Conservation (phyloP, 257 asterid genomes). For the Paraleonurus japonicus region DNA sequence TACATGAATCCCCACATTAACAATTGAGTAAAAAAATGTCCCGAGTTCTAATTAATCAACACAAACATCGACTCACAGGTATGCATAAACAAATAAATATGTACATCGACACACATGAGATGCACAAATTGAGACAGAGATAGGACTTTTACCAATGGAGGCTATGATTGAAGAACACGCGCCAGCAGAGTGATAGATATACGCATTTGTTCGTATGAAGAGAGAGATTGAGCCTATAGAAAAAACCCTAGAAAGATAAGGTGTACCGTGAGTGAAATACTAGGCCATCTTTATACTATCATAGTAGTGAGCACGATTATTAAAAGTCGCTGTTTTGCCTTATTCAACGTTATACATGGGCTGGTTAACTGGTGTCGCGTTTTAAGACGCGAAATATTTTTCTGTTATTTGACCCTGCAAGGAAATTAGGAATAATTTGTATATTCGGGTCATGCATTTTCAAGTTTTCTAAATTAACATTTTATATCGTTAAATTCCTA, state of each 20-base stretch:
- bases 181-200: slow-evolving; percentile 9
- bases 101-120: not conserved
- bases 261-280: not conserved
- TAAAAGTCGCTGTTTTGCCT: not conserved
- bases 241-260: slow-evolving; percentile 35
- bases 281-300: not conserved
- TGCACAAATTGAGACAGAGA: not conserved
- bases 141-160: not conserved
- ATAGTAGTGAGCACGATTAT: not conserved
- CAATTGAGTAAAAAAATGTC: not conserved
- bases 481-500: no score
- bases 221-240: slow-evolving; percentile 14
- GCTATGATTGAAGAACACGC: slow-evolving; percentile 9
- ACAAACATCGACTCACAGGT: not conserved
- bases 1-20: slow-evolving; percentile 5
- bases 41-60: not conserved
- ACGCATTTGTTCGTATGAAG: not conserved
- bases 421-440: no score
- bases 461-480: no score
- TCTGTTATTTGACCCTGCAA: no score
- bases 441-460: no score
- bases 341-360: slow-evolving; percentile 4
- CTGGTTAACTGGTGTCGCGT: not conserved
- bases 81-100: not conserved
- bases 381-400: no score